Evolutionary conservation across 345 rosid genomes (phyloP).

Genomic region (Euphorbia lathyris): DNA sequence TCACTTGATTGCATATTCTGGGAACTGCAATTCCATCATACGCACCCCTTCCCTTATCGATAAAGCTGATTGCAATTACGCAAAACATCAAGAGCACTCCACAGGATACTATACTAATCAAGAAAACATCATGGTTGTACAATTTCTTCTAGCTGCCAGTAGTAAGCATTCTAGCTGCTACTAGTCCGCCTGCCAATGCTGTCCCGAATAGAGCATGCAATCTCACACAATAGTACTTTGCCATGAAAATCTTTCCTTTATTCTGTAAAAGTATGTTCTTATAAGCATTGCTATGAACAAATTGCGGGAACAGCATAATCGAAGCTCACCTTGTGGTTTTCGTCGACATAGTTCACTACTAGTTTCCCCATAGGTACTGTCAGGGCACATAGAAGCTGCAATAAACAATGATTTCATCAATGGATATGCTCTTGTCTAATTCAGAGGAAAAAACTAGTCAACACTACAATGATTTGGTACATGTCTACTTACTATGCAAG

Average conservation of each 20-base stretch:
- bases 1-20: neutral
- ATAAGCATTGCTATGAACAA: neutral
- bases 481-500: conserved; percentile 60
- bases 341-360: conserved; percentile 61
- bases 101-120: neutral
- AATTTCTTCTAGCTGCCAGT: conserved; percentile 16
- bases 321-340: conserved; percentile 62
- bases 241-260: conserved; percentile 79
- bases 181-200: conserved; percentile 67
- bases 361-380: conserved; percentile 68
- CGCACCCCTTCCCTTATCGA: no score
- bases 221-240: conserved; percentile 86
- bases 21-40: neutral
- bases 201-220: conserved; percentile 73
- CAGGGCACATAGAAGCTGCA: conserved; percentile 65
- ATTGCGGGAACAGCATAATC: neutral
- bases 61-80: neutral
- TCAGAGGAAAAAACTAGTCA: no score
- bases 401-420: conserved; percentile 12
- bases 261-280: conserved; percentile 39
- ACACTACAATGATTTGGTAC: no score
- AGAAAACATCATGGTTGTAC: conserved; percentile 13
- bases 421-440: no score
- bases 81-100: neutral
- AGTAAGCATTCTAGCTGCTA: conserved; percentile 38